These are phyloP conservation scores for Hippophae rhamnoides DNA, from an alignment of 306 rosid species.

Conservation along the genomic window DNA sequence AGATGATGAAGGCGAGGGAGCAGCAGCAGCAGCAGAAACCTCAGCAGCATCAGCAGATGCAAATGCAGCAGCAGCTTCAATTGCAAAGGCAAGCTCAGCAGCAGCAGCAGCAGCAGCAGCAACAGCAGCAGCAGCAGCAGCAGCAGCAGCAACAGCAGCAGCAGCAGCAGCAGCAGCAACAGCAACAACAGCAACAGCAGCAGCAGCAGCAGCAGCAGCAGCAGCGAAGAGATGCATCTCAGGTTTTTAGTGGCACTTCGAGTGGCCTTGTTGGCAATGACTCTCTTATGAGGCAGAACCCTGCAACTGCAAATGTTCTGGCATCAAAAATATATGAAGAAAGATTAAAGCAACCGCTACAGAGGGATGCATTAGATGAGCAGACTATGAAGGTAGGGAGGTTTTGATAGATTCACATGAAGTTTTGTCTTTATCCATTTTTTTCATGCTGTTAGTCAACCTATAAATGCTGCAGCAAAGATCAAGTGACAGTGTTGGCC, in stretches of 20 bases:
- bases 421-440: conserved; percentile 3
- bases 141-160: conserved; percentile 14
- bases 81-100: conserved; percentile 40
- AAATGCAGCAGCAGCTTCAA: conserved; percentile 31
- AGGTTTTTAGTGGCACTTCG: conserved; percentile 24
- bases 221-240: conserved; percentile 34
- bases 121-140: conserved; percentile 32
- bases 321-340: conserved; percentile 38
- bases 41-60: conserved; percentile 35
- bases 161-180: conserved; percentile 28
- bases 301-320: conserved; percentile 32
- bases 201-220: conserved; percentile 11
- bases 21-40: conserved; percentile 18
- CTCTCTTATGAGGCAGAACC: conserved; percentile 36
- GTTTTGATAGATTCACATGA: conserved; percentile 13
- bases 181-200: not conserved
- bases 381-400: conserved; percentile 36
- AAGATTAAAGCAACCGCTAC: conserved; percentile 36
- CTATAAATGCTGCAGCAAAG: conserved; percentile 42
- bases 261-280: conserved; percentile 32
- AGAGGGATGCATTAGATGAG: conserved; percentile 42
- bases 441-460: conserved; percentile 11
- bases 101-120: conserved; percentile 21
- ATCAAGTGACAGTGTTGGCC: conserved; percentile 26
- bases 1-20: conserved; percentile 37